A percentile compares a stretch with the other conserved stretches of the same genome.
phyloP scores from a whole-genome alignment of 2,329 filamentous ascomycete genomes.

The Dactylellina parvicollis region DNA sequence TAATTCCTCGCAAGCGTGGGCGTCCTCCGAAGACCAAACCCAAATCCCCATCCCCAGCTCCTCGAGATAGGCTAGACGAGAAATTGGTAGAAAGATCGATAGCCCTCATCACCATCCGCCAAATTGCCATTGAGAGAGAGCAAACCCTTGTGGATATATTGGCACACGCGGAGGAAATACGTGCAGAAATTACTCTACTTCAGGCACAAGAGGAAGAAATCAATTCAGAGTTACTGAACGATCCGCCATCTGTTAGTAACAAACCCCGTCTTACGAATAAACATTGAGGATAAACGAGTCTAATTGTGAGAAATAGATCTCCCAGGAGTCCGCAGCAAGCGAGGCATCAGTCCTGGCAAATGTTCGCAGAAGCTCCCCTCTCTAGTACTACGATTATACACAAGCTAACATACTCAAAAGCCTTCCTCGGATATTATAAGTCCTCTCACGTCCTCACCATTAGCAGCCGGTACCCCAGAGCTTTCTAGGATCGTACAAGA shows the following conservation, averaged over 20 bases:
- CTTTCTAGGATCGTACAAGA: background rate
- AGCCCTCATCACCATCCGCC: background rate
- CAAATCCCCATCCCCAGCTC: slow-evolving; percentile 6
- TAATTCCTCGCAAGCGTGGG: slow-evolving; percentile 12
- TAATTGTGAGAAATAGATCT: too few relatives aligned
- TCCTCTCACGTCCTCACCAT: background rate
- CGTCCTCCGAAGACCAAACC: slow-evolving; percentile 7
- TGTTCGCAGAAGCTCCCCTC: too few relatives aligned
- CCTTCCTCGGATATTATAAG: background rate
- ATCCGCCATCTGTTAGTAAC: background rate
- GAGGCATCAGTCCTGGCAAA: too few relatives aligned
- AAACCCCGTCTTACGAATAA: background rate
- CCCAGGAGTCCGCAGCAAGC: too few relatives aligned
- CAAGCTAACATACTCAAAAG: background rate
- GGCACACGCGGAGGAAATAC: background rate
- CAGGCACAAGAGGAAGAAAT: background rate
- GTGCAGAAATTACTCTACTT: background rate
- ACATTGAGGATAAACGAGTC: too few relatives aligned
- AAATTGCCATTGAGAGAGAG: background rate
- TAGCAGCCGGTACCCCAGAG: slow-evolving; percentile 22
- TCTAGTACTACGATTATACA: background rate
- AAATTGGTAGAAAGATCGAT: background rate
- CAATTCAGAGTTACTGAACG: background rate
- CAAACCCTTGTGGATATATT: background rate
- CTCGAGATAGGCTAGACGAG: background rate